Evolutionary conservation across 2,329 filamentous ascomycete genomes (phyloP).

Genomic region (Sporothrix globosa): DNA sequence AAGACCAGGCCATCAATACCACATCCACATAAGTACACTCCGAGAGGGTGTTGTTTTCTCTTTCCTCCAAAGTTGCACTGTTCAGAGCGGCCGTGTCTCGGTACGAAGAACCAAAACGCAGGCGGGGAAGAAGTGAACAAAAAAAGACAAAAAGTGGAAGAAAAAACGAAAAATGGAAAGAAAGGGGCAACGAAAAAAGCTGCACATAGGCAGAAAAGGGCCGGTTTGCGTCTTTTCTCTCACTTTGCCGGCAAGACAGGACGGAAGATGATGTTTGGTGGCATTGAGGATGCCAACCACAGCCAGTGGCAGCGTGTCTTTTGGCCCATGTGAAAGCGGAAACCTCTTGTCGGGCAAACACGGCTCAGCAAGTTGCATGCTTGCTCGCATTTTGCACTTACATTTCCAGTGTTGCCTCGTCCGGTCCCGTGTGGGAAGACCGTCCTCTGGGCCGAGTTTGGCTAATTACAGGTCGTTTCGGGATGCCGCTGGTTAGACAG

Average conservation of each 20-base stretch:
- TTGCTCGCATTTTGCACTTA: background rate
- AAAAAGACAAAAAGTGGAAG: background rate
- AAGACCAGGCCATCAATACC: background rate
- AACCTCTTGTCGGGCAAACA: conserved; percentile 23
- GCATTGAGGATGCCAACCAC: background rate
- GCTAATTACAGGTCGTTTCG: background rate
- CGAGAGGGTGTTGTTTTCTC: background rate
- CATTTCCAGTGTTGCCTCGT: conserved; percentile 3
- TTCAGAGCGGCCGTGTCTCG: background rate
- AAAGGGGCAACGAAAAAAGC: too few species aligned
- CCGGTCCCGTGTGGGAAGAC: background rate
- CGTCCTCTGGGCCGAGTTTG: background rate
- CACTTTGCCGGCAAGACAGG: background rate
- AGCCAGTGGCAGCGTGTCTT: conserved; percentile 30
- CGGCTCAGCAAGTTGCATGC: conserved; percentile 13
- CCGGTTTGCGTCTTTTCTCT: background rate
- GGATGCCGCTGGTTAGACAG: background rate
- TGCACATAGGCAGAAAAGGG: background rate
- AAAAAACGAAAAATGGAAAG: background rate
- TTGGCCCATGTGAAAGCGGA: conserved; percentile 29
- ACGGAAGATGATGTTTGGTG: background rate
- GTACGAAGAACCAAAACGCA: background rate
- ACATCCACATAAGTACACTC: background rate
- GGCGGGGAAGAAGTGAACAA: background rate
- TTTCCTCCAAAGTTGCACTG: background rate